Base-by-base conservation (phyloP, 2,329 filamentous ascomycete genomes). In the Orbilia brochopaga region DNA sequence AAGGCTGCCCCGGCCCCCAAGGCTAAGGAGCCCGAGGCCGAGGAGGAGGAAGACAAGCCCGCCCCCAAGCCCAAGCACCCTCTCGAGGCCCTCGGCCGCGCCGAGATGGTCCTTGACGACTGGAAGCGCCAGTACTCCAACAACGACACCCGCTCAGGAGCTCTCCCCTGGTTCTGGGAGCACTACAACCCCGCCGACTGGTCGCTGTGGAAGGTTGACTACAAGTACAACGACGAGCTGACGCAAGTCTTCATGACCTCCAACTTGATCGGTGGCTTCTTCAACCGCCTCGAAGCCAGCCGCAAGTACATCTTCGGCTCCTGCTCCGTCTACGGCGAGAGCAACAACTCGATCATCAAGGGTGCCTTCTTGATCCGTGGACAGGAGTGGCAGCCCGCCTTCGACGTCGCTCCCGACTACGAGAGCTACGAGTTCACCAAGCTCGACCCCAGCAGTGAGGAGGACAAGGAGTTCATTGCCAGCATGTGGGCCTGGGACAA, bases 121-220 rank as follows among this genome's bases (percentile, higher is more conserved):
- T 96, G 89, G 90, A 99, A 99, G 90, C 92, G 94, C 80, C 88
- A 91, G 82, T 99, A 96, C 88, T 99, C 94, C 79, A 99, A 99
- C 88, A 86, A 89, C 81, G 91, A 97, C 75, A 92, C 90, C 77
- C 86, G 86, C 66, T 84, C 88, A 75, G 88, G 85, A 75, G 91
- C 93, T 78, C 84, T 97, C 78, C 92, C 93, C 81, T 97, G 90
- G 90, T 97, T 99, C 88, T 99, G 93, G 93, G 88, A 97, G 84
- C 91, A 95, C 82, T 87, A 87, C 83, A 93, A 94, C 80, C 88
- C 94, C 77, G 89, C 92, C 76, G 94, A 99, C 83, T 99, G 94
- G 87, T 96, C 92, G 64, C 83, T 99, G 81, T 99, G 92, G 91
- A 88, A 87, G 81, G 84, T 92, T 78, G 89, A 92, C 83, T 99